Conservation (phyloP, 768 basidiomycete genomes). For the Xerocomus spinulosus region DNA sequence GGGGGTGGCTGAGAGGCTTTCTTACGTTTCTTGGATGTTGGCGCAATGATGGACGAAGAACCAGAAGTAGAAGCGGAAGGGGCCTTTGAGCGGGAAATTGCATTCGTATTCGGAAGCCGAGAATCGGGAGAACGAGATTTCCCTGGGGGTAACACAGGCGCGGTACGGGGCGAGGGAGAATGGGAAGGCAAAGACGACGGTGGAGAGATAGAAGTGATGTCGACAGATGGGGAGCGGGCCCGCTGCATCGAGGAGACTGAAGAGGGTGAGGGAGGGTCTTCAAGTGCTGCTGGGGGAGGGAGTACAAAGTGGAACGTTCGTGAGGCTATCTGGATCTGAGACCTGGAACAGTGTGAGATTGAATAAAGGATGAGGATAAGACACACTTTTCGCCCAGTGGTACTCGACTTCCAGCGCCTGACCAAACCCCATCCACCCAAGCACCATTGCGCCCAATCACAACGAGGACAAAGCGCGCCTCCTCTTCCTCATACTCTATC, state of each 20-base stretch:
- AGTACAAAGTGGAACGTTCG: constrained; percentile 96
- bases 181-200: constrained; percentile 76
- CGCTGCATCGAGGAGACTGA: constrained; percentile 66
- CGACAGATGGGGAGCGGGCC: constrained; percentile 74
- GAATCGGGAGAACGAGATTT: constrained; percentile 47
- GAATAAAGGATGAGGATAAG: background rate
- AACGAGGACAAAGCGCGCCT: constrained; percentile 81
- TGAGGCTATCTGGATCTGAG: constrained; percentile 95
- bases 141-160: constrained; percentile 39
- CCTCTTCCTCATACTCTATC: constrained; percentile 90
- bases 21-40: constrained; percentile 64
- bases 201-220: constrained; percentile 77
- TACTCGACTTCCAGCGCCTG: constrained; percentile 81
- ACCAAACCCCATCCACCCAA: constrained; percentile 98
- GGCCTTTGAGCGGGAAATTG: constrained; percentile 45
- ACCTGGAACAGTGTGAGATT: constrained; percentile 44
- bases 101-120: constrained; percentile 60
- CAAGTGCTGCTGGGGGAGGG: constrained; percentile 77
- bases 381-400: constrained; percentile 77
- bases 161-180: constrained; percentile 59
- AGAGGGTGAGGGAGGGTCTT: constrained; percentile 77
- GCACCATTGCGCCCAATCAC: constrained; percentile 97
- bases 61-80: constrained; percentile 21
- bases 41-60: constrained; percentile 10
- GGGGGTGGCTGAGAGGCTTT: constrained; percentile 44